Evolutionary conservation across 805 yeast species (phyloP).

Genomic region (Metschnikowia noctiluminum): DNA sequence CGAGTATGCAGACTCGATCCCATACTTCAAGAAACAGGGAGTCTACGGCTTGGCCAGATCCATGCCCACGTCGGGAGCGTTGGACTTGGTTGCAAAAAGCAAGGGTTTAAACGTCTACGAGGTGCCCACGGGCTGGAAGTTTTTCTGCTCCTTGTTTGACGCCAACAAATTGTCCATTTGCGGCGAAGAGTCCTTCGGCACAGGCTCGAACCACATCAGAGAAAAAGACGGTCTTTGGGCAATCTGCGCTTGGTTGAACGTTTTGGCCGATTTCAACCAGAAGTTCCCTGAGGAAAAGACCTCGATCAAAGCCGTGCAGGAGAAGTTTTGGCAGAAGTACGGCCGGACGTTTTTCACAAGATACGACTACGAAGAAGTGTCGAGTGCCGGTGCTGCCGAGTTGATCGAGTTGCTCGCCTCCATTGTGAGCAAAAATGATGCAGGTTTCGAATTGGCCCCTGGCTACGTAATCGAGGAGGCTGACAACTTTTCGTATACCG

Average conservation of each 20-base stretch:
- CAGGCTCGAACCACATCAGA: slow-evolving; percentile 95
- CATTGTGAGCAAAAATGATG: slow-evolving; percentile 27
- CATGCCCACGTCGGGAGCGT: slow-evolving; percentile 95
- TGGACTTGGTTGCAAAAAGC: slow-evolving; percentile 82
- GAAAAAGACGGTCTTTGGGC: slow-evolving; percentile 99
- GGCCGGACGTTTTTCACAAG: slow-evolving; percentile 98
- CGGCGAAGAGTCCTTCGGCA: slow-evolving; percentile 98
- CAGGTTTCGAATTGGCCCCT: slow-evolving; percentile 49
- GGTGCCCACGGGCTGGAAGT: slow-evolving; percentile 99
- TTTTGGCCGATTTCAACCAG: slow-evolving; percentile 75
- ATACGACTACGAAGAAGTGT: slow-evolving; percentile 86
- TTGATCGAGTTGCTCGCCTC: slow-evolving; percentile 49
- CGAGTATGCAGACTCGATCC: slow-evolving; percentile 83
- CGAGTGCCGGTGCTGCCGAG: slow-evolving; percentile 67
- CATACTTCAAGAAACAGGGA: slow-evolving; percentile 85
- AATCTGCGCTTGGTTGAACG: slow-evolving; percentile 93
- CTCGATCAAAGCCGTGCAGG: slow-evolving; percentile 76
- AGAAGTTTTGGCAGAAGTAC: slow-evolving; percentile 82
- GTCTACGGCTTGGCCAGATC: slow-evolving; percentile 92
- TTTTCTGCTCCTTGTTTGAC: slow-evolving; percentile 93
- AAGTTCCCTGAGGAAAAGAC: slow-evolving; percentile 56
- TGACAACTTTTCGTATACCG: slow-evolving; percentile 89
- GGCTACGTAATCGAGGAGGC: slow-evolving; percentile 64
- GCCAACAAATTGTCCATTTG: slow-evolving; percentile 91
- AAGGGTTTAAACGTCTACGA: slow-evolving; percentile 79